Conservation (phyloP, 108 stramenopile genomes). For the Cyclostephanos invisitatus region DNA sequence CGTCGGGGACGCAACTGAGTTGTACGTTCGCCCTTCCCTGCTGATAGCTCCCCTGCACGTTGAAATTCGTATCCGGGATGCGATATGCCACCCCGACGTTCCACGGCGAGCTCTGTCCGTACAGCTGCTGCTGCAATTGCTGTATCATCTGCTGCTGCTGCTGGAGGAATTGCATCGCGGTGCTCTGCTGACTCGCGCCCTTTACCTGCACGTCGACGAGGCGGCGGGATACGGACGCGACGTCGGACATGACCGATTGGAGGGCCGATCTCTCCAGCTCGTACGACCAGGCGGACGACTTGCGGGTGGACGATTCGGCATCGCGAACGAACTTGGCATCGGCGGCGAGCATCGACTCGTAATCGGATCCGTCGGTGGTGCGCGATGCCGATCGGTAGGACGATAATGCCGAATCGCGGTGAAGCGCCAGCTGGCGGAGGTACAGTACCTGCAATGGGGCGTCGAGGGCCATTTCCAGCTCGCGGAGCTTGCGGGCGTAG, state of each 20-base stretch:
- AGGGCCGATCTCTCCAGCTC: slow-evolving; percentile 77
- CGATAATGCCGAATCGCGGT: slow-evolving; percentile 87
- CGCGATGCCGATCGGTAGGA: slow-evolving; percentile 78
- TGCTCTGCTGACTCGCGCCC: slow-evolving; percentile 84
- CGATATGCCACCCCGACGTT: slow-evolving; percentile 96
- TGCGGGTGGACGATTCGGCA: slow-evolving; percentile 86
- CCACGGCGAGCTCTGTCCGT: slow-evolving; percentile 92
- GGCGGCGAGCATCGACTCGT: slow-evolving; percentile 94
- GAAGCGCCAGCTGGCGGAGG: slow-evolving; percentile 79
- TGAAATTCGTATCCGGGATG: slow-evolving; percentile 96
- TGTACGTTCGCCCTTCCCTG: slow-evolving; percentile 93
- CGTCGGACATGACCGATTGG: slow-evolving; percentile 83
- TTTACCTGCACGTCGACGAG: slow-evolving; percentile 77
- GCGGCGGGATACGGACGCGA: slow-evolving; percentile 81
- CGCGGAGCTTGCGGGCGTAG: slow-evolving; percentile 88
- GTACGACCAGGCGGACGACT: slow-evolving; percentile 86
- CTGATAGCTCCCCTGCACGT: slow-evolving; percentile 93
- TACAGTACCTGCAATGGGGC: slow-evolving; percentile 92
- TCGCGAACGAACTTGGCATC: slow-evolving; percentile 82
- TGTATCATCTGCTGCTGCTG: slow-evolving; percentile 95
- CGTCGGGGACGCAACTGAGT: slow-evolving; percentile 95
- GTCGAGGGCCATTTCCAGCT: slow-evolving; percentile 88
- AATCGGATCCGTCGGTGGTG: slow-evolving; percentile 84
- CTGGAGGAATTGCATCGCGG: slow-evolving; percentile 93
- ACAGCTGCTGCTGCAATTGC: slow-evolving; percentile 93